Evolutionary conservation across 345 rosid species (phyloP), one percentile per base, ranked within the genome.

Genomic region (Populus nigra): DNA sequence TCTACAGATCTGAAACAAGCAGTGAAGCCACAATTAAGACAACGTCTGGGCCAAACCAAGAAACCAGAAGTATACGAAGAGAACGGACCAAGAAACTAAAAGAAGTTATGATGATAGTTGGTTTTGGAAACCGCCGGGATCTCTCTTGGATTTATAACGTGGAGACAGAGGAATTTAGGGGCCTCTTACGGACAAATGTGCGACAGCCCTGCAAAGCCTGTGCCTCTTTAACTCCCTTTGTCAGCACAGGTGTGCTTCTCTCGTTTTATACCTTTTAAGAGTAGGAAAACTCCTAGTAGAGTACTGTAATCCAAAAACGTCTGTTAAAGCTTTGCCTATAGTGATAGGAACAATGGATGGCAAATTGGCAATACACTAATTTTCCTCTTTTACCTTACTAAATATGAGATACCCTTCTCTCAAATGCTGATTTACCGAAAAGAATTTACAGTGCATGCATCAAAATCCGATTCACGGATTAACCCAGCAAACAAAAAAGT

Each of bases 111-210:
- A 15, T 4, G 23, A 12, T 31, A 27, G n/a, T 45, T 47, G 10
- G 17, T 31, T 71, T 38, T 55, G 22, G 50, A 62, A 7, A n/a
- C 65, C 27, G 25, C 65, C 2, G 29, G 27, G 65, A 43, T 62
- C 69, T 8, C 59, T 29, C 45, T 45, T 4, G 25, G 39, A 65
- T 73, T 72, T 82, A 73, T 65, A 82, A n/a, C 63, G 27, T 41
- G 43, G 71, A 71, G 20, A 8, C 25, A 45, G 25, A 22, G 27
- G 61, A 71, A 23, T 16, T 25, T 25, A 47, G 43, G 13, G 57
- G 20, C 27, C 69, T 78, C 36, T 73, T 35, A 27, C 68, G 71
- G 85, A 74, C 82, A 87, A 85, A 81, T 81, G 83, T 73, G 53
- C 36, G 72, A 78, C 71, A 22, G 25, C 41, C 43, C 72, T 7